Evolutionary conservation across 768 basidiomycete species (phyloP), one percentile per base, ranked within the genome.

Genomic region (Ramaria rubella): DNA sequence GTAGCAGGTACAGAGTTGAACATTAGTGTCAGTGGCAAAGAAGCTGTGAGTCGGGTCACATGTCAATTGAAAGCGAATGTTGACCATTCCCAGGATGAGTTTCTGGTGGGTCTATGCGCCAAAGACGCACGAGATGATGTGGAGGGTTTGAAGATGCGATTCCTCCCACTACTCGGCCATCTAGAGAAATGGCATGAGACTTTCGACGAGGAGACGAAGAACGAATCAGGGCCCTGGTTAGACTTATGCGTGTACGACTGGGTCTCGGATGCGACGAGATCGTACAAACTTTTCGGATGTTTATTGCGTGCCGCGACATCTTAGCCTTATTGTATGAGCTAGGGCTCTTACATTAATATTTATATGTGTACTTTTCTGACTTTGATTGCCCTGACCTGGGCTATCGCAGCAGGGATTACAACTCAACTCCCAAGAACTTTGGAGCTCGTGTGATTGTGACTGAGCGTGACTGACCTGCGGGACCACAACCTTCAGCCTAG

Each of bases 21-120:
- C 5, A 69, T 85, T 2, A 75, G 77, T 5, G 69, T 82, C n/a
- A 75, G 73, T 29, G 75, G 80, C 36, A 70, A 78, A 58, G 79
- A 71, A 23, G 58, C 58, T 61, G 75, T 76, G 17, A 24, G 71
- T 65, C 11, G 17, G 24, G 12, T 21, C 5, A 7, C 8, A 26
- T 31, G 17, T 45, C 11, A 29, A 33, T 24, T 34, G 24, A 30
- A n/a, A 24, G 8, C 31, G 17, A 5, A n/a, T 34, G 8, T 17
- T 46, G 46, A 33, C 5, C 11, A 14, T 6, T n/a, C 4, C 4
- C 17, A 56, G 55, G 55, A 56, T 14, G 17, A 9, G 4, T 31
- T 56, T 17, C 31, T 56, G 15, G 11, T 5, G 8, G 46, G 46
- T 4, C 55, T 56, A 4, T 8, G 33, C 40, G 27, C 42, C n/a